Conservation (phyloP, 2,329 filamentous ascomycete genomes). For the Teratosphaeria zuluensis region DNA sequence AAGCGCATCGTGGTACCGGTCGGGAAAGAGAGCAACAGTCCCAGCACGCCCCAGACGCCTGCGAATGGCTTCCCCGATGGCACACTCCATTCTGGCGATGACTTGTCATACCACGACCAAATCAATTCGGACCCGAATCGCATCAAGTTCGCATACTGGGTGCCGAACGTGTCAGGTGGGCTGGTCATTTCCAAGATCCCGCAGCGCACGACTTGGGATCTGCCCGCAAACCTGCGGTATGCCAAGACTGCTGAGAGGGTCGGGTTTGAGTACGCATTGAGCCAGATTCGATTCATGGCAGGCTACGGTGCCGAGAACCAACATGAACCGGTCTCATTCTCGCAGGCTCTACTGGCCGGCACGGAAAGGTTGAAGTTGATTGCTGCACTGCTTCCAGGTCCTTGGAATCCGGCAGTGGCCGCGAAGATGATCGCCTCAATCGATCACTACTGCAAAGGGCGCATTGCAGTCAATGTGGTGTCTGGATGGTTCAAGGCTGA, state of each 20-base stretch:
- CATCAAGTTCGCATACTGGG: slow-evolving; percentile 44
- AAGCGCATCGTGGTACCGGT: slow-evolving; percentile 55
- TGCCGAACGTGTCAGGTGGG: slow-evolving; percentile 45
- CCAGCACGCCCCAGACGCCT: slow-evolving; percentile 7
- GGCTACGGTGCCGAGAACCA: slow-evolving; percentile 36
- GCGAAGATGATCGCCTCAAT: slow-evolving; percentile 47
- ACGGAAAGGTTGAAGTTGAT: slow-evolving; percentile 44
- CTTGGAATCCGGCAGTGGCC: slow-evolving; percentile 43
- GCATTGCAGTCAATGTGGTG: slow-evolving; percentile 44
- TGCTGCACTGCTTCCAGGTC: slow-evolving; percentile 41
- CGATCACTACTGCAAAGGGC: slow-evolving; percentile 43
- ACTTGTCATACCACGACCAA: slow-evolving; percentile 26
- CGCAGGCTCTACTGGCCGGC: slow-evolving; percentile 39
- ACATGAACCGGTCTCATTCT: slow-evolving; percentile 45
- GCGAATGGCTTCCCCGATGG: slow-evolving; percentile 3
- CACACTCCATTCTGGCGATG: slow-evolving; percentile 7
- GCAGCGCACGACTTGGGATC: slow-evolving; percentile 41
- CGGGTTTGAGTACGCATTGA: slow-evolving; percentile 44
- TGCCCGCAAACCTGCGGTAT: slow-evolving; percentile 40
- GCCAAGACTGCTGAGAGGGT: slow-evolving; percentile 39
- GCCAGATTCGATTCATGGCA: slow-evolving; percentile 45
- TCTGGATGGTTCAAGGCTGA: slow-evolving; percentile 47
- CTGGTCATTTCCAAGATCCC: slow-evolving; percentile 45
- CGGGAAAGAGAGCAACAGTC: slow-evolving; percentile 13
- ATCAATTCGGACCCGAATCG: slow-evolving; percentile 36